A percentile compares a stretch with the other conserved stretches of the same genome.
These are phyloP conservation scores for Schizophyllum commune DNA, from an alignment of 1,284 basidiomycete genomes.

Conservation along the genomic window DNA sequence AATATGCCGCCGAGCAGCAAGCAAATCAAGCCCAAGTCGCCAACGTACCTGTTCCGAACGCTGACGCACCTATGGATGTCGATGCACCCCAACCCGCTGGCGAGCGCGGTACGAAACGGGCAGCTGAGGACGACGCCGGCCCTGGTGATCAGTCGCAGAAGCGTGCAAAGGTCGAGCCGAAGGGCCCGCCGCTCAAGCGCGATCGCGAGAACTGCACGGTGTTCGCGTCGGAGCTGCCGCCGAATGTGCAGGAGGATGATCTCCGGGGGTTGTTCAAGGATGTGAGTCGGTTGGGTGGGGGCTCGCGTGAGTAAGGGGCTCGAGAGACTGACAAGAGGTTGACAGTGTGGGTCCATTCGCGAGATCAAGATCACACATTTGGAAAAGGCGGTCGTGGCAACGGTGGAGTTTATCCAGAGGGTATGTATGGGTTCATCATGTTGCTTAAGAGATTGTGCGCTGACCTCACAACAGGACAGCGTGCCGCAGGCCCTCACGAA, in stretches of 20 bases:
- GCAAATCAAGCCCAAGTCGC: slow-evolving; percentile 23
- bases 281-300: slow-evolving; percentile 38
- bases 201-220: slow-evolving; percentile 96
- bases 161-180: slow-evolving; percentile 46
- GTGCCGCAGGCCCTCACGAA: slow-evolving; percentile 85
- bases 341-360: slow-evolving; percentile 75
- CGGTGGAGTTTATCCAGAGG: slow-evolving; percentile 71
- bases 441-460: not conserved
- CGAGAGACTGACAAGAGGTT: not conserved
- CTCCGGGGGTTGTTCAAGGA: slow-evolving; percentile 78
- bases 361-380: slow-evolving; percentile 70
- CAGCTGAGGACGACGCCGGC: slow-evolving; percentile 44
- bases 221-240: slow-evolving; percentile 71
- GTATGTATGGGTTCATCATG: slow-evolving; percentile 30
- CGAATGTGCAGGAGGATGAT: slow-evolving; percentile 53
- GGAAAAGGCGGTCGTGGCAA: slow-evolving; percentile 55
- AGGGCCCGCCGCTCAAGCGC: slow-evolving; percentile 55
- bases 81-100: slow-evolving; percentile 25
- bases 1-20: slow-evolving; percentile 40
- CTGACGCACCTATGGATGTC: slow-evolving; percentile 44
- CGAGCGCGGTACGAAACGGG: slow-evolving; percentile 47
- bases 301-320: not conserved
- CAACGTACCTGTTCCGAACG: slow-evolving; percentile 20
- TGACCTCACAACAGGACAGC: slow-evolving; percentile 44
- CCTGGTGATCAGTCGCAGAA: slow-evolving; percentile 26